Evolutionary conservation across 176 grass and related monocot genomes (phyloP).

Genomic region (Carex kokanica): DNA sequence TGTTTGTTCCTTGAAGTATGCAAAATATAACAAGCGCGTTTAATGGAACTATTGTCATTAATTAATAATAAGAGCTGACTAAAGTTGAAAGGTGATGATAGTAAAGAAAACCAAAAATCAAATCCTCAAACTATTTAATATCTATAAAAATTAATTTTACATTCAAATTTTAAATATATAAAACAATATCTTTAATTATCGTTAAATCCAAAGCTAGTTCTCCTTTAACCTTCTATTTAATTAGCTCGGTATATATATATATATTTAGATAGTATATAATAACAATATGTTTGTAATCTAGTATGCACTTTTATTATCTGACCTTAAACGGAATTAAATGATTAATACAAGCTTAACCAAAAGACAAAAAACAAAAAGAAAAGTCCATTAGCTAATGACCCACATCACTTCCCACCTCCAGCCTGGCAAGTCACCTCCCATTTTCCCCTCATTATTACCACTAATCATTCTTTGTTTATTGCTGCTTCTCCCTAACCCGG

Average conservation of each 20-base stretch:
- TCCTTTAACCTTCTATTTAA: no score
- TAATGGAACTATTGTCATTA: not conserved
- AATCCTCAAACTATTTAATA: no score
- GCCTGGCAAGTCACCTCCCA: slow-evolving; percentile 6
- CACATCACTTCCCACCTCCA: slow-evolving; percentile 23
- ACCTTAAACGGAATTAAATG: not conserved
- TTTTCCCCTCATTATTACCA: slow-evolving; percentile 7
- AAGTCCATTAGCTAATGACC: not conserved
- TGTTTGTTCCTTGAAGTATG: not conserved
- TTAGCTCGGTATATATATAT: no score
- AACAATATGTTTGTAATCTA: not conserved
- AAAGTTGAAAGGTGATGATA: not conserved
- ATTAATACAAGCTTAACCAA: not conserved
- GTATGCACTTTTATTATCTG: not conserved
- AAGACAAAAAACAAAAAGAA: slow-evolving; percentile 7
- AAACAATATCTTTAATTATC: no score
- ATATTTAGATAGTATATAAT: not conserved
- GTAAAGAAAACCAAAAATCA: not conserved
- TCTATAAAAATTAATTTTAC: no score
- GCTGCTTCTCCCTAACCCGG: not conserved
- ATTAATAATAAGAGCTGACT: not conserved
- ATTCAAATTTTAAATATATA: no score
- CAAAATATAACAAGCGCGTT: not conserved
- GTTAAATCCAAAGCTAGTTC: no score
- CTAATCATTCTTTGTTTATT: slow-evolving; percentile 14